A percentile compares a stretch with the other conserved stretches of the same genome.
phyloP scores from a whole-genome alignment of 306 rosid genomes.

The Arachis stenosperma region DNA sequence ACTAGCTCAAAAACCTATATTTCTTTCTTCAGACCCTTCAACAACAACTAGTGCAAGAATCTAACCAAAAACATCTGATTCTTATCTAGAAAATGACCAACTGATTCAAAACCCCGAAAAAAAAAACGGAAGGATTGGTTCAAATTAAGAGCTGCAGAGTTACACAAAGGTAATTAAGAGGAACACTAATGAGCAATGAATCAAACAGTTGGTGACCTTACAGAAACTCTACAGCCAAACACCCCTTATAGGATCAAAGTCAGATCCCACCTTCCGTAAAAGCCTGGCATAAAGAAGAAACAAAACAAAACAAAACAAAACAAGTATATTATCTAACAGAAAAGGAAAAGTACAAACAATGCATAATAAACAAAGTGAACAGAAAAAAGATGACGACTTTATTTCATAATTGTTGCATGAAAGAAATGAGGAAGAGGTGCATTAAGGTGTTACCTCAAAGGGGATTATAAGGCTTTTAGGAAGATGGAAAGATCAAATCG shows the following conservation, averaged over 20 bases:
- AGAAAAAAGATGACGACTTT: neutral
- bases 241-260: conserved; percentile 50
- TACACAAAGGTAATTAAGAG: conserved; percentile 10
- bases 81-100: conserved; percentile 10
- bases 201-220: conserved; percentile 42
- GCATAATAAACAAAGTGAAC: neutral
- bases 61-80: conserved; percentile 16
- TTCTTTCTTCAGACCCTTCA: conserved; percentile 46
- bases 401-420: conserved; percentile 23
- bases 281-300: conserved; percentile 66
- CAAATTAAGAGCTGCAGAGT: conserved; percentile 38
- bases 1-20: conserved; percentile 24
- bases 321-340: conserved; percentile 25
- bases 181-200: conserved; percentile 35
- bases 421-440: conserved; percentile 26
- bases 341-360: neutral
- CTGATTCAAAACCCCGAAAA: neutral
- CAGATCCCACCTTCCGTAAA: conserved; percentile 71
- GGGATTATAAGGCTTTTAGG: conserved; percentile 41
- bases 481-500: conserved; percentile 37
- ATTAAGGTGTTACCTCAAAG: conserved; percentile 36
- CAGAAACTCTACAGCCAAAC: conserved; percentile 36
- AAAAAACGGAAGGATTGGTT: conserved; percentile 44
- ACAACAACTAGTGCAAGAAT: conserved; percentile 34
- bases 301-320: conserved; percentile 33